Evolutionary conservation across 768 basidiomycete species (phyloP).

Genomic region (Lactifluus rugatus): DNA sequence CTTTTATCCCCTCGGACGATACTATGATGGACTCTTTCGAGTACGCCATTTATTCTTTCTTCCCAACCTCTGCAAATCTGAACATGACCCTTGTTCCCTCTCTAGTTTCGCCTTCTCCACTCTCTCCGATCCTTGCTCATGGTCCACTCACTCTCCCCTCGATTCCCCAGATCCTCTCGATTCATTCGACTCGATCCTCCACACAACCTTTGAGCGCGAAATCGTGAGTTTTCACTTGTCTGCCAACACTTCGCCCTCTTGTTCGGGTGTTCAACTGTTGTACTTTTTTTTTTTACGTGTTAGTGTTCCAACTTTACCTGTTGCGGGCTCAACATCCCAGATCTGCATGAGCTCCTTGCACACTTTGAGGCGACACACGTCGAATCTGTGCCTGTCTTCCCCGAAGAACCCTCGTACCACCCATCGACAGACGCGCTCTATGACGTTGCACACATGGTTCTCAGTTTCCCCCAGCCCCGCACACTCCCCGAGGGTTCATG

Average conservation of each 20-base stretch:
- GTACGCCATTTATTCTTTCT: background rate
- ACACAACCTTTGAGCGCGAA: constrained; percentile 19
- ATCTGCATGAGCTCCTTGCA: constrained; percentile 42
- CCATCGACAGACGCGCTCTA: constrained; percentile 10
- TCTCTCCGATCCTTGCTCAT: constrained; percentile 8
- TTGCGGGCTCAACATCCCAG: constrained; percentile 36
- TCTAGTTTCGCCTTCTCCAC: constrained; percentile 8
- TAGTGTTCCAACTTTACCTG: constrained; percentile 40
- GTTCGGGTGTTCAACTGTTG: background rate
- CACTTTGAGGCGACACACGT: constrained; percentile 41
- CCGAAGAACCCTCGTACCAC: constrained; percentile 9
- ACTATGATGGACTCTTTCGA: constrained; percentile 14
- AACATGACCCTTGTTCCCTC: background rate
- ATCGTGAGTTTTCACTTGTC: constrained; percentile 7
- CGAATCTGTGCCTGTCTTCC: constrained; percentile 17
- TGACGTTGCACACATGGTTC: constrained; percentile 21
- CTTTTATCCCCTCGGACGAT: background rate
- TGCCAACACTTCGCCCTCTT: background rate
- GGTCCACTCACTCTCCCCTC: constrained; percentile 11
- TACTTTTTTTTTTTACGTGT: background rate
- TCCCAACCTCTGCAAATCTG: no score
- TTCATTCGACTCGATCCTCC: constrained; percentile 11
- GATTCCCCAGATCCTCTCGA: constrained; percentile 8
- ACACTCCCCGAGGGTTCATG: constrained; percentile 20
- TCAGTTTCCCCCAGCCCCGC: constrained; percentile 27